Evolutionary conservation across 2,329 filamentous ascomycete species (phyloP).

Genomic region (Botryosphaeria agaves): DNA sequence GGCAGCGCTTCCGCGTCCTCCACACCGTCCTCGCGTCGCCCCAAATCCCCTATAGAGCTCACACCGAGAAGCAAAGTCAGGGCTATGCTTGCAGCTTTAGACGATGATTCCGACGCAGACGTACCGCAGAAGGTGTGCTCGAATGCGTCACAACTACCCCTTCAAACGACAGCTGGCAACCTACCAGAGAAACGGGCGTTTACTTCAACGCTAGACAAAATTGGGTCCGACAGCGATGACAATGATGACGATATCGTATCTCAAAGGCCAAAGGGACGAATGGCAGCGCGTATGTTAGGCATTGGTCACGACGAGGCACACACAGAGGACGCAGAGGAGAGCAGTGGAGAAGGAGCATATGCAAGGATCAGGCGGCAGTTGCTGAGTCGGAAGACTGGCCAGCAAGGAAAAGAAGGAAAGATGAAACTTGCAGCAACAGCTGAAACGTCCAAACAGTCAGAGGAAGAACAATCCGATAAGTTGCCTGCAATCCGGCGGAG

Average conservation of each 20-base stretch:
- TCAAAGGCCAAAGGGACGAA: constrained; percentile 38
- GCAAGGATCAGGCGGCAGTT: constrained; percentile 27
- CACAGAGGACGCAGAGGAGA: constrained; percentile 10
- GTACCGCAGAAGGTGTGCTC: no score
- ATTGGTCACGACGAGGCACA: constrained; percentile 7
- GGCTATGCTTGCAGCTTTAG: constrained; percentile 30
- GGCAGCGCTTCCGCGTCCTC: not conserved
- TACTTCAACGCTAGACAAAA: constrained; percentile 1
- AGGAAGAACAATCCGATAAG: not conserved
- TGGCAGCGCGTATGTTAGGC: constrained; percentile 46
- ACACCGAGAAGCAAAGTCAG: constrained; percentile 30
- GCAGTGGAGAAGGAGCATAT: constrained; percentile 20
- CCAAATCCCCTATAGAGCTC: constrained; percentile 8
- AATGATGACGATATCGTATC: constrained; percentile 19
- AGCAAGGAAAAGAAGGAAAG: constrained; percentile 4
- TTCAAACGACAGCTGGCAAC: constrained; percentile 5
- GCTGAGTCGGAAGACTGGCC: constrained; percentile 11
- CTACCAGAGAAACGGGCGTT: constrained; percentile 4
- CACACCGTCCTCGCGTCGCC: not conserved
- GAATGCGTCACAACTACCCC: constrained; percentile 1
- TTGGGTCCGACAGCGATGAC: constrained; percentile 8
- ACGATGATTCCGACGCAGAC: constrained; percentile 18
- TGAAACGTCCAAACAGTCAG: not conserved
- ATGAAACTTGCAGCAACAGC: not conserved
- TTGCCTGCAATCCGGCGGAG: not conserved